Evolutionary conservation across 805 yeast species (phyloP).

Genomic region (Blastobotrys mokoenaii): DNA sequence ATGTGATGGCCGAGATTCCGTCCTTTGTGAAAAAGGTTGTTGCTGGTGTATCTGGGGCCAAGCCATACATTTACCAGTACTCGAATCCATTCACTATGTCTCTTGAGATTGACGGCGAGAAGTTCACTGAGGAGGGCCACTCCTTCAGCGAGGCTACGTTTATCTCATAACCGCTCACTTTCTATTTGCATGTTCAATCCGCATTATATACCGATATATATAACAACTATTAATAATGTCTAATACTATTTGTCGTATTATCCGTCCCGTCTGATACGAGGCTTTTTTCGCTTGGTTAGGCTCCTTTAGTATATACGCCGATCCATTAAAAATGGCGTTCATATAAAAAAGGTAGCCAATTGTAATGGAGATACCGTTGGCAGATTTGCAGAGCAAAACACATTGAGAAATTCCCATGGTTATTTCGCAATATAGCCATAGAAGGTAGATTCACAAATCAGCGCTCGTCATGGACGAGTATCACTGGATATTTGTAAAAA

Average conservation of each 20-base stretch:
- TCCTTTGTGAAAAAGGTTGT: slow-evolving; percentile 88
- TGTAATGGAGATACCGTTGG: no score
- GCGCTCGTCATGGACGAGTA: no score
- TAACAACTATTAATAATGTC: neutral
- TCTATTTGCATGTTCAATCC: neutral
- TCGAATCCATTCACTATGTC: slow-evolving; percentile 52
- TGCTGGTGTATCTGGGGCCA: slow-evolving; percentile 90
- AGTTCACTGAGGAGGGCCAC: slow-evolving; percentile 46
- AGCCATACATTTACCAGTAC: slow-evolving; percentile 94
- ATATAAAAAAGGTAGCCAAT: no score
- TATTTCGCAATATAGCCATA: no score
- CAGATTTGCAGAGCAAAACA: no score
- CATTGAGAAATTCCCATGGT: no score
- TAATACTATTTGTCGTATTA: neutral
- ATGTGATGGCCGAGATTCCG: slow-evolving; percentile 96
- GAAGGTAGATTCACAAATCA: no score
- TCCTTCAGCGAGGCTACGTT: slow-evolving; percentile 79
- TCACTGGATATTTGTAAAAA: no score
- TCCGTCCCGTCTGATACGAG: neutral
- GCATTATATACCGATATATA: neutral
- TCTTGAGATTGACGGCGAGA: slow-evolving; percentile 32
- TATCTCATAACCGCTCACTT: slow-evolving; percentile 34
- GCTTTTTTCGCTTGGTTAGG: neutral
- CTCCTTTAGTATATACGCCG: no score
- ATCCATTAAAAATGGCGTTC: no score